These are phyloP conservation scores for Ogataea paradorogensis DNA, from an alignment of 805 yeast genomes.

Conservation along the genomic window DNA sequence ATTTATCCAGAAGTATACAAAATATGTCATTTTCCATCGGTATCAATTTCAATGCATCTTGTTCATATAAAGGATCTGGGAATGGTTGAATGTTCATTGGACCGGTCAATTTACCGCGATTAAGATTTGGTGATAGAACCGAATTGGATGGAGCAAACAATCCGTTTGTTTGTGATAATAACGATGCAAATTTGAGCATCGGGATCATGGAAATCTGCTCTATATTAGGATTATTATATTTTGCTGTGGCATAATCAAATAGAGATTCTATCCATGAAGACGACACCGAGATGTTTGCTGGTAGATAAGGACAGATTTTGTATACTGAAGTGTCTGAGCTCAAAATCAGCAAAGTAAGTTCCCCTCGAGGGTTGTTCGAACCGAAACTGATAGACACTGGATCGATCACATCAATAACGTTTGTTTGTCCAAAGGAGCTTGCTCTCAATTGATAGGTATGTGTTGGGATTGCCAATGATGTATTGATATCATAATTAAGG, in stretches of 20 bases:
- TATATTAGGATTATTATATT: conserved; percentile 23
- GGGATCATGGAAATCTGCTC: conserved; percentile 13
- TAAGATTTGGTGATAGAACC: conserved; percentile 18
- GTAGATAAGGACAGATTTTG: conserved; percentile 62
- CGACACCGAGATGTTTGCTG: conserved; percentile 41
- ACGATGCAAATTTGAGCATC: conserved; percentile 27
- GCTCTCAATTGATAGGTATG: conserved; percentile 22
- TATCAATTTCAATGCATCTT: conserved; percentile 34
- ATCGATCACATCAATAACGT: conserved; percentile 22
- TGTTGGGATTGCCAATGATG: conserved; percentile 20
- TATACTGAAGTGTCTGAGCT: conserved; percentile 58
- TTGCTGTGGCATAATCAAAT: conserved; percentile 25
- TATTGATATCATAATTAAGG: conserved; percentile 36
- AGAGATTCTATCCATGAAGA: conserved; percentile 28
- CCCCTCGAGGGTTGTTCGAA: conserved; percentile 38
- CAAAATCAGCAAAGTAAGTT: conserved; percentile 51
- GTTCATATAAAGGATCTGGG: conserved; percentile 50
- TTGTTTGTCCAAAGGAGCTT: conserved; percentile 16
- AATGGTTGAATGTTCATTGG: conserved; percentile 54
- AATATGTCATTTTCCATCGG: conserved; percentile 27
- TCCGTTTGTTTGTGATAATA: conserved; percentile 16
- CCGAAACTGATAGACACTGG: conserved; percentile 48
- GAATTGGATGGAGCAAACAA: conserved; percentile 5
- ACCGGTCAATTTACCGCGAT: conserved; percentile 37
- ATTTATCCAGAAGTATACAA: conserved; percentile 20